These are phyloP conservation scores for Phallus indusiatus DNA, from an alignment of 768 basidiomycete species.

Conservation along the genomic window DNA sequence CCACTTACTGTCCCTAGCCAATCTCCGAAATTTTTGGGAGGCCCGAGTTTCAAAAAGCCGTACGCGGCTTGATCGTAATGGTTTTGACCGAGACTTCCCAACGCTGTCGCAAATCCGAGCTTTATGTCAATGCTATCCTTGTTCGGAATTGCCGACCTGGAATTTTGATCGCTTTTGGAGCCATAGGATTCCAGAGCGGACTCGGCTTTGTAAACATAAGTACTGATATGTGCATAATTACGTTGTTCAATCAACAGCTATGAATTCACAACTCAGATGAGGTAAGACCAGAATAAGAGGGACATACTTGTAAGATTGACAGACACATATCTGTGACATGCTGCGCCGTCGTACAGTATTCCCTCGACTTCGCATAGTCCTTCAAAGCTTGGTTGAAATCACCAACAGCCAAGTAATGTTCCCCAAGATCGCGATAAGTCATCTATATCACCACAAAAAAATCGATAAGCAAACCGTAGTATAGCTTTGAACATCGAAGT, in stretches of 20 bases:
- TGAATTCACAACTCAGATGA: constrained; percentile 5
- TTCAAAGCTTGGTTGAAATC: constrained; percentile 65
- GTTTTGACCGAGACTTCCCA: constrained; percentile 62
- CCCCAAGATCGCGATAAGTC: constrained; percentile 83
- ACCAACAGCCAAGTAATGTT: constrained; percentile 65
- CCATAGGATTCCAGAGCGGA: constrained; percentile 65
- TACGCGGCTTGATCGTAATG: constrained; percentile 77
- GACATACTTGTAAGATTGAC: constrained; percentile 61
- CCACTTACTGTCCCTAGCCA: constrained; percentile 61
- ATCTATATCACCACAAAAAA: constrained; percentile 41
- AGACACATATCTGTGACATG: constrained; percentile 94
- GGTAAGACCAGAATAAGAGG: not conserved
- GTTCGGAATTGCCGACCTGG: constrained; percentile 43
- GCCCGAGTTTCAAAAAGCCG: constrained; percentile 59
- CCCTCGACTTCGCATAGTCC: constrained; percentile 84
- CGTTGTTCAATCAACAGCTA: constrained; percentile 80
- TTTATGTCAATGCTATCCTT: constrained; percentile 65
- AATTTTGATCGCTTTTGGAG: constrained; percentile 17
- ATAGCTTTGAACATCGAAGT: not conserved
- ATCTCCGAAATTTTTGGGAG: constrained; percentile 56
- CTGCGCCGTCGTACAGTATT: constrained; percentile 83
- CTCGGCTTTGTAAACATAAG: constrained; percentile 96
- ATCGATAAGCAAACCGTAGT: not conserved
- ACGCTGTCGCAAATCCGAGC: constrained; percentile 71
- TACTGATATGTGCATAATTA: constrained; percentile 78